phyloP scores from a whole-genome alignment of 371 early-diverging fungal species.

The Rhizopus stolonifer region DNA sequence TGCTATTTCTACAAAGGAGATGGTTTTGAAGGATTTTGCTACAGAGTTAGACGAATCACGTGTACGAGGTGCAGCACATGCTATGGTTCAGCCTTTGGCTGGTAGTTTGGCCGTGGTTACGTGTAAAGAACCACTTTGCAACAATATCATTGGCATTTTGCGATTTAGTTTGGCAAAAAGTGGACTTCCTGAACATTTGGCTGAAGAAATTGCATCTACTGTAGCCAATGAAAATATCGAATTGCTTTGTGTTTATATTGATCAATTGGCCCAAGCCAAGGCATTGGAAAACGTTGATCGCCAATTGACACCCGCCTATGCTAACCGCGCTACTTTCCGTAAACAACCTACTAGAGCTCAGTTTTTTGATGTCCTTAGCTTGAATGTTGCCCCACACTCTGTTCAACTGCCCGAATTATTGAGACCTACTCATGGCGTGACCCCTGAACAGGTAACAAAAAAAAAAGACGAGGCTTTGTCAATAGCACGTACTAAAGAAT shows the following conservation, averaged over 20 bases:
- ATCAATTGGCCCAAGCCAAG: slow-evolving; percentile 88
- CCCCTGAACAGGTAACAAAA: slow-evolving; percentile 62
- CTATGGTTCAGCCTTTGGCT: slow-evolving; percentile 87
- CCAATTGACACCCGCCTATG: slow-evolving; percentile 65
- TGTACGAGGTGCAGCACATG: slow-evolving; percentile 85
- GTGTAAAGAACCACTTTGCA: slow-evolving; percentile 90
- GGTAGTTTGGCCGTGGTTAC: slow-evolving; percentile 87
- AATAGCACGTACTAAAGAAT: background rate
- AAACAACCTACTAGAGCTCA: slow-evolving; percentile 56
- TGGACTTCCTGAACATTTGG: slow-evolving; percentile 76
- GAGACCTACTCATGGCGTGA: slow-evolving; percentile 73
- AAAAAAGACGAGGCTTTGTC: slow-evolving; percentile 44
- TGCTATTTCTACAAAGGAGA: slow-evolving; percentile 81
- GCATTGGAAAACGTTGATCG: slow-evolving; percentile 85
- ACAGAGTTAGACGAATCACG: slow-evolving; percentile 89
- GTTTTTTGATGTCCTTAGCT: slow-evolving; percentile 81
- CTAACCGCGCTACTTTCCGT: slow-evolving; percentile 75
- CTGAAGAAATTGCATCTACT: slow-evolving; percentile 78
- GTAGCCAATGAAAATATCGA: slow-evolving; percentile 90
- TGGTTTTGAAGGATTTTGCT: slow-evolving; percentile 93
- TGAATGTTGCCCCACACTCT: slow-evolving; percentile 72
- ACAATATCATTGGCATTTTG: slow-evolving; percentile 75
- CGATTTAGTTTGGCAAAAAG: slow-evolving; percentile 74
- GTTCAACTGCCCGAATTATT: slow-evolving; percentile 82
- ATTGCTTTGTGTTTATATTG: slow-evolving; percentile 85